These are phyloP conservation scores for Suhomyces pyralidae DNA, from an alignment of 805 yeast species.

Conservation along the genomic window DNA sequence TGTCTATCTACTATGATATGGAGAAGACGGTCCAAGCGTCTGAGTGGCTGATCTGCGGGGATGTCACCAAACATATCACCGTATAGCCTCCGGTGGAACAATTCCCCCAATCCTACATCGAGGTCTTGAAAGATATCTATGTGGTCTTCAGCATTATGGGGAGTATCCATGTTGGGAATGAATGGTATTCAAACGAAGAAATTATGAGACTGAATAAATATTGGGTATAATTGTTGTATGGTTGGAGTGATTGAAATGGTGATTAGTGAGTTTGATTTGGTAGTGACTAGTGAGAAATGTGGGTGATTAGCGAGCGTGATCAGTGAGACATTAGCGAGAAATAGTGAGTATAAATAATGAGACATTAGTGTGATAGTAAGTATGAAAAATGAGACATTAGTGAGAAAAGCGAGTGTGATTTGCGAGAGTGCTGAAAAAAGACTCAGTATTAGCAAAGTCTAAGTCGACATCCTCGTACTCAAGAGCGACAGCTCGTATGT, in stretches of 20 bases:
- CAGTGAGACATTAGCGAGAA: not conserved
- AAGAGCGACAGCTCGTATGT: not conserved
- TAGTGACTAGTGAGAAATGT: not conserved
- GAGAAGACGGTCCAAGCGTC: not conserved
- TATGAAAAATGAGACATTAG: too few species aligned
- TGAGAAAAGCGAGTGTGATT: too few species aligned
- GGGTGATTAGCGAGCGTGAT: too few species aligned
- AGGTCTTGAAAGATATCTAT: slow-evolving; percentile 21
- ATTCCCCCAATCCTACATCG: slow-evolving; percentile 18
- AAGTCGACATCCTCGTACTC: not conserved
- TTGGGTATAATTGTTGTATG: not conserved
- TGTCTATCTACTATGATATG: not conserved
- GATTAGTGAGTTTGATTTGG: not conserved
- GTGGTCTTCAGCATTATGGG: slow-evolving; percentile 4
- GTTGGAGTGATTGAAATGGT: not conserved
- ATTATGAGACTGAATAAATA: not conserved
- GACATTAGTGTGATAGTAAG: not conserved
- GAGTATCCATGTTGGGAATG: not conserved
- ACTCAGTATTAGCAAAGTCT: not conserved
- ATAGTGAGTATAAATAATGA: not conserved
- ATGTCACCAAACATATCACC: slow-evolving; percentile 11
- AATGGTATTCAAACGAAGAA: not conserved
- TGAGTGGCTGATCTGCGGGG: not conserved
- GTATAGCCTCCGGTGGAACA: slow-evolving; percentile 15
- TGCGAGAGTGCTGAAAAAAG: not conserved